Evolutionary conservation across 768 basidiomycete species (phyloP).

Genomic region (Crucibulum laeve): DNA sequence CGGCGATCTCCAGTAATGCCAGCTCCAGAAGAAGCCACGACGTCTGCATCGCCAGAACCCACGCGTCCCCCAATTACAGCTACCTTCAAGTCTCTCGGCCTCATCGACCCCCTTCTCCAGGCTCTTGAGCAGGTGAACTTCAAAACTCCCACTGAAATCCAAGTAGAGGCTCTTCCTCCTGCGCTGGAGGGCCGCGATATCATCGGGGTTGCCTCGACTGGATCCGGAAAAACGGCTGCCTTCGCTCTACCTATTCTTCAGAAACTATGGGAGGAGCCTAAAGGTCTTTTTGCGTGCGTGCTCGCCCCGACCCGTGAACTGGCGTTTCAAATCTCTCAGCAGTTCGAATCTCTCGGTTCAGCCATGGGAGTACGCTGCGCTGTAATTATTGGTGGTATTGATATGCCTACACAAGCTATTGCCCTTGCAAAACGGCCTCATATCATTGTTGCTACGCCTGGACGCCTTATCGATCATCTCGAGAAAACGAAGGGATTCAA

Average conservation of each 20-base stretch:
- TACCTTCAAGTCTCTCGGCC: slow-evolving; percentile 74
- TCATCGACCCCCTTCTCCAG: slow-evolving; percentile 86
- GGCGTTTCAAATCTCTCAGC: slow-evolving; percentile 97
- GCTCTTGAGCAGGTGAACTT: slow-evolving; percentile 79
- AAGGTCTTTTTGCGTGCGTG: slow-evolving; percentile 88
- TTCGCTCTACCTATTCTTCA: slow-evolving; percentile 96
- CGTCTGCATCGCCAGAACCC: slow-evolving; percentile 18
- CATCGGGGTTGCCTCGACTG: slow-evolving; percentile 97
- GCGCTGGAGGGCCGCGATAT: slow-evolving; percentile 92
- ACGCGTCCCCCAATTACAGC: slow-evolving; percentile 26
- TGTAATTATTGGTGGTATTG: slow-evolving; percentile 94
- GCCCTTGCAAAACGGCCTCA: slow-evolving; percentile 93
- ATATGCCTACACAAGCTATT: slow-evolving; percentile 86
- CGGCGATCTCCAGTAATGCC: slow-evolving; percentile 60
- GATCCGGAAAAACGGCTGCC: slow-evolving; percentile 96
- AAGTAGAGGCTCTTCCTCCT: slow-evolving; percentile 77
- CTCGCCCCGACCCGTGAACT: slow-evolving; percentile 97
- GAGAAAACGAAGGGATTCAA: slow-evolving; percentile 98
- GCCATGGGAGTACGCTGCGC: slow-evolving; percentile 89
- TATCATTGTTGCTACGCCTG: slow-evolving; percentile 93
- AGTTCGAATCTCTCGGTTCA: slow-evolving; percentile 88
- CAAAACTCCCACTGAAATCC: slow-evolving; percentile 89
- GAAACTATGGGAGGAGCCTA: slow-evolving; percentile 93
- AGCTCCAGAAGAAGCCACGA: slow-evolving; percentile 56
- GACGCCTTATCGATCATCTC: slow-evolving; percentile 87